Base-by-base conservation (phyloP, 1,284 basidiomycete genomes). In the Cutaneotrichosporon cavernicola region DNA sequence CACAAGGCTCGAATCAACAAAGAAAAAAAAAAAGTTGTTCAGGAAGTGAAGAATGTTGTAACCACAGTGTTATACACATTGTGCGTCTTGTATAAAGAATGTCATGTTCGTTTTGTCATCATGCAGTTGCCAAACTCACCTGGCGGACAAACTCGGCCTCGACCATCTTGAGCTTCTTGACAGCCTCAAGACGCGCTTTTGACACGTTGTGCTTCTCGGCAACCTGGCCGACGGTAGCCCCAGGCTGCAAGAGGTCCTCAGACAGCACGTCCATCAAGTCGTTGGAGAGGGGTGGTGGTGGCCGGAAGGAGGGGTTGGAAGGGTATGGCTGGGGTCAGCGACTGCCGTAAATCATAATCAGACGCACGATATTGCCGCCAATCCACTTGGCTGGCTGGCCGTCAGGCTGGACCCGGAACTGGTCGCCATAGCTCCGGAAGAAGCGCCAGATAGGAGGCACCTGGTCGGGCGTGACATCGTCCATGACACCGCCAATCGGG, bases 31-130 rank as follows among this genome's bases (percentile, higher is more conserved):
- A 46, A 32, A 31, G n/a, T n/a, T n/a, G 38, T 56, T 80, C 79
- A 80, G 79, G 76, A 80, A 80, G 78, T 80, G 79, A 80, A 80
- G 78, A 80, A 78, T 69, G 62, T 49, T 50, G 65, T 80, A 78
- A 80, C 79, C 79, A 79, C 74, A 69, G 26, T 7, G 9, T 34
- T 11, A n/a, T 53, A 32, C 43, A 46, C 43, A 32, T 18, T 63
- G 67, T 69, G 63, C 67, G 78, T 80, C 78, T 80, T 79, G 65
- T 26, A 70, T 75, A 76, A 76, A 79, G 77, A 70, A 80, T 79
- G 78, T 80, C 78, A 78, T 78, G 71, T 68, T 72, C 26, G 76
- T 70, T 76, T 65, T 78, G 60, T 65, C 77, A 78, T 78, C 76
- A 65, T 38, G 30, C 31, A 38, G 16, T 10, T 8, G 46, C 22